Conservation (phyloP, 805 yeast genomes). For the Starmerella roubikii region DNA sequence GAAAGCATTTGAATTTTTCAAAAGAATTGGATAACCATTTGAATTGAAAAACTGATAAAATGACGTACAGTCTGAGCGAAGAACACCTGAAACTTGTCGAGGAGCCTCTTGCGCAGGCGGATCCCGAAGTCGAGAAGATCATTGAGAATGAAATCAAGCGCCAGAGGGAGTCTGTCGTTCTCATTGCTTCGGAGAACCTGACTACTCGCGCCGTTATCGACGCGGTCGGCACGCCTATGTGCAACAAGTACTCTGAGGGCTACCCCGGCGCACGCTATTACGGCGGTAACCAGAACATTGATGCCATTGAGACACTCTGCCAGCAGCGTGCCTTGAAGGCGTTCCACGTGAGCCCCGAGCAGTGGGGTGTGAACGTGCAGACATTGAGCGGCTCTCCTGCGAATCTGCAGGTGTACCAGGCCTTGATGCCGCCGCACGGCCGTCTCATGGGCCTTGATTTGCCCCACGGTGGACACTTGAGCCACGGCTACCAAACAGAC, state of each 20-base stretch:
- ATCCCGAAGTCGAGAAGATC: conserved; percentile 32
- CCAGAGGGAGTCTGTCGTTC: conserved; percentile 84
- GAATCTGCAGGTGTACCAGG: conserved; percentile 90
- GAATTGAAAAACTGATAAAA: too few species aligned
- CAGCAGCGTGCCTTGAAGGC: conserved; percentile 91
- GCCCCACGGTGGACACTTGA: conserved; percentile 98
- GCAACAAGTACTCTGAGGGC: conserved; percentile 97
- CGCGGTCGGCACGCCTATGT: conserved; percentile 94
- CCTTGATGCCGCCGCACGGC: conserved; percentile 87
- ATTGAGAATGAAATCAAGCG: conserved; percentile 64
- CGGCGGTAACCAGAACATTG: conserved; percentile 97
- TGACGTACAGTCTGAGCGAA: conserved; percentile 26
- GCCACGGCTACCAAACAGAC: conserved; percentile 96
- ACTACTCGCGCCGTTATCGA: conserved; percentile 94
- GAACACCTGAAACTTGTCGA: conserved; percentile 24
- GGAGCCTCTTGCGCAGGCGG: conserved; percentile 19
- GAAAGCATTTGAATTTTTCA: too few species aligned
- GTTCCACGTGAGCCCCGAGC: conserved; percentile 59
- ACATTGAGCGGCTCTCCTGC: conserved; percentile 96
- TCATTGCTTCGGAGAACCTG: conserved; percentile 95
- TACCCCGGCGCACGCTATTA: conserved; percentile 98
- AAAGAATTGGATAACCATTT: too few species aligned
- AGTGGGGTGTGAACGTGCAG: conserved; percentile 98
- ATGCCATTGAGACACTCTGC: conserved; percentile 82
- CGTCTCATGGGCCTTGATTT: conserved; percentile 95